A percentile compares a stretch with the other conserved stretches of the same genome.
These are phyloP conservation scores for Clarireedia hainanense DNA, from an alignment of 2,329 filamentous ascomycete genomes.

Conservation along the genomic window DNA sequence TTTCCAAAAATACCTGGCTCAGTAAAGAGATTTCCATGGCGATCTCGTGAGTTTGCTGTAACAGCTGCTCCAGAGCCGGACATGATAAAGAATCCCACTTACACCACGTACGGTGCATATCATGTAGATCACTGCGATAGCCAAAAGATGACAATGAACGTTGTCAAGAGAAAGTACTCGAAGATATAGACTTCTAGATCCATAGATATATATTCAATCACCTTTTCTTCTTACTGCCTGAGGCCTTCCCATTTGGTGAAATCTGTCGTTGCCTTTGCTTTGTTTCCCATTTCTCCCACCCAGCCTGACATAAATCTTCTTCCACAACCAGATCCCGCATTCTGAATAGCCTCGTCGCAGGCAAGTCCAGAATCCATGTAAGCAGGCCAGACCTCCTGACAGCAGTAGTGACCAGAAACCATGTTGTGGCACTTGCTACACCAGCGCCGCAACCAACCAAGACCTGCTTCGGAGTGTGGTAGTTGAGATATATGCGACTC, in stretches of 20 bases:
- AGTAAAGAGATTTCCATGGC: too few species aligned
- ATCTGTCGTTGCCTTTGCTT: conserved; percentile 30
- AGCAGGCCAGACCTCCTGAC: conserved; percentile 62
- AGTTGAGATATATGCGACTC: conserved; percentile 84
- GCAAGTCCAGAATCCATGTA: conserved; percentile 61
- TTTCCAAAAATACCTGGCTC: too few species aligned
- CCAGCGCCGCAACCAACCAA: conserved; percentile 71
- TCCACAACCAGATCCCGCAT: conserved; percentile 77
- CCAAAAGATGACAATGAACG: too few species aligned
- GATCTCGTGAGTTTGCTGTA: too few species aligned
- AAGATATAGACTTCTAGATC: too few species aligned
- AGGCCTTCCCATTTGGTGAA: conserved; percentile 17
- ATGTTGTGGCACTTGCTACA: conserved; percentile 59
- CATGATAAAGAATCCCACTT: too few species aligned
- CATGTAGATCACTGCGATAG: too few species aligned
- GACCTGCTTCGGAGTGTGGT: conserved; percentile 86
- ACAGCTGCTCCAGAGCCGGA: too few species aligned
- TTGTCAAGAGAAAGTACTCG: too few species aligned
- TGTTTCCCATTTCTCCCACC: conserved; percentile 84
- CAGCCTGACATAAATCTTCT: conserved; percentile 83
- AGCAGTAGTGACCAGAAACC: conserved; percentile 68
- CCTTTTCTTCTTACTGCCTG: conserved; percentile 17
- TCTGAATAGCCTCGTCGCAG: conserved; percentile 57
- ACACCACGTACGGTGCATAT: too few species aligned
- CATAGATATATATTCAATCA: conserved; percentile 10